phyloP scores from a whole-genome alignment of 192 early-diverging fungal genomes.

The Chytriomyces sp. region DNA sequence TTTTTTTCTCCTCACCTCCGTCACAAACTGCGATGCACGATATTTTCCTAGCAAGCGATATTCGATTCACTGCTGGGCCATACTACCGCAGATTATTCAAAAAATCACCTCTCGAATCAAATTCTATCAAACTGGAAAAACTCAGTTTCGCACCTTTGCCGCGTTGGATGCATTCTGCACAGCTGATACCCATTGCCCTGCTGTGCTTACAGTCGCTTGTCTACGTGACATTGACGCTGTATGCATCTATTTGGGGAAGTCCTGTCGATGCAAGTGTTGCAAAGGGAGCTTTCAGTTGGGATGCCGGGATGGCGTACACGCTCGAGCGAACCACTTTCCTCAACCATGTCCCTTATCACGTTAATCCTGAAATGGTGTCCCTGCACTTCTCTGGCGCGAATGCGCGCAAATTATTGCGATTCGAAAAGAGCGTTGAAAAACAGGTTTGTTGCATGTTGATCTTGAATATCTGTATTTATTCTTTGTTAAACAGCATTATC shows the following conservation, averaged over 20 bases:
- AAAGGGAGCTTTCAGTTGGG: conserved; percentile 18
- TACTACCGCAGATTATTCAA: conserved; percentile 49
- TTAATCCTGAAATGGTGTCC: conserved; percentile 23
- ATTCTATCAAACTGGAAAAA: conserved; percentile 16
- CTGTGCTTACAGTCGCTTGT: conserved; percentile 65
- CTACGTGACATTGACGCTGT: conserved; percentile 38
- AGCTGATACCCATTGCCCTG: conserved; percentile 73
- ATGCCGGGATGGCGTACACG: conserved; percentile 40
- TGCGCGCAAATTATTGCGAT: neutral
- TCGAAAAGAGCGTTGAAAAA: conserved; percentile 9
- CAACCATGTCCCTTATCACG: conserved; percentile 68
- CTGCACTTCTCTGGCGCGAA: neutral
- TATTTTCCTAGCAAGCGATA: neutral
- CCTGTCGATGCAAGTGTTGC: conserved; percentile 13
- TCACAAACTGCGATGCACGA: too few relatives aligned
- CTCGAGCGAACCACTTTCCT: conserved; percentile 54
- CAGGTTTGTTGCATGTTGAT: conserved; percentile 1
- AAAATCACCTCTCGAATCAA: conserved; percentile 1
- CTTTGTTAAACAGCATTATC: conserved; percentile 42
- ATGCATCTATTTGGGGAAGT: neutral
- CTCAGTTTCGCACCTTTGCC: conserved; percentile 2
- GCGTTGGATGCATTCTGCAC: conserved; percentile 53
- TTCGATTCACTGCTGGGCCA: conserved; percentile 40
- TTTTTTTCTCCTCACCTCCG: neutral
- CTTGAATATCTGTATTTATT: conserved; percentile 38